phyloP scores from a whole-genome alignment of 1,284 basidiomycete genomes.

The Sporisorium exsertum region DNA sequence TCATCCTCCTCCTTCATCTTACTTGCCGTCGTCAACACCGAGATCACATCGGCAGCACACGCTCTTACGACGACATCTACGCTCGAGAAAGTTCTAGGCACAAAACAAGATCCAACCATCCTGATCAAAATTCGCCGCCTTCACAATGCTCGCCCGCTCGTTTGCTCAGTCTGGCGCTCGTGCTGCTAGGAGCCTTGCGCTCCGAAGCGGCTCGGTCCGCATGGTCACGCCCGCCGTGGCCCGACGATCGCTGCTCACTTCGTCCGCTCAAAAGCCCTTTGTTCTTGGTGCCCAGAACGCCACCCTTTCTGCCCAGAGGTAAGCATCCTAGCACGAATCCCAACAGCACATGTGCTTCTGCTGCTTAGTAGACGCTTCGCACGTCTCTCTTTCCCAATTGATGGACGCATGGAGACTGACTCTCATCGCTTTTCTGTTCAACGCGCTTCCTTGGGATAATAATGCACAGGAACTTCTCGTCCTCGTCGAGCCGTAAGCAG shows the following conservation, averaged over 20 bases:
- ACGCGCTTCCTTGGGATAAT: not conserved
- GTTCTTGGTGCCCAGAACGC: conserved; percentile 32
- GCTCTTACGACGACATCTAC: not conserved
- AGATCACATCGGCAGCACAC: not conserved
- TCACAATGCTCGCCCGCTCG: conserved; percentile 41
- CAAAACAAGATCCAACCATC: no score
- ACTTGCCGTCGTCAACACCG: not conserved
- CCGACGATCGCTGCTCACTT: conserved; percentile 46
- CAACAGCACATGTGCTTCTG: not conserved
- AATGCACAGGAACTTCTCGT: conserved; percentile 42
- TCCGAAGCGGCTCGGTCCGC: conserved; percentile 42
- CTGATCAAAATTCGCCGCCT: not conserved
- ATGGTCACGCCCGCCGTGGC: conserved; percentile 46
- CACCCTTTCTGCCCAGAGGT: conserved; percentile 38
- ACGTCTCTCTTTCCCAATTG: not conserved
- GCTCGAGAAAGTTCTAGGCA: not conserved
- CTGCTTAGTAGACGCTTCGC: not conserved
- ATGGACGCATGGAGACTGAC: not conserved
- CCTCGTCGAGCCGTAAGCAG: conserved; percentile 70
- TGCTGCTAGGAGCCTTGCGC: conserved; percentile 38
- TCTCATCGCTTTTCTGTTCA: not conserved
- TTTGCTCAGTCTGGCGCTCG: conserved; percentile 44
- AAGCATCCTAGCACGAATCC: conserved; percentile 7
- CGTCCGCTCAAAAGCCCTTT: conserved; percentile 27
- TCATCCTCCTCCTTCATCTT: conserved; percentile 2